phyloP scores from a whole-genome alignment of 306 rosid genomes.

The Medicago arabica region DNA sequence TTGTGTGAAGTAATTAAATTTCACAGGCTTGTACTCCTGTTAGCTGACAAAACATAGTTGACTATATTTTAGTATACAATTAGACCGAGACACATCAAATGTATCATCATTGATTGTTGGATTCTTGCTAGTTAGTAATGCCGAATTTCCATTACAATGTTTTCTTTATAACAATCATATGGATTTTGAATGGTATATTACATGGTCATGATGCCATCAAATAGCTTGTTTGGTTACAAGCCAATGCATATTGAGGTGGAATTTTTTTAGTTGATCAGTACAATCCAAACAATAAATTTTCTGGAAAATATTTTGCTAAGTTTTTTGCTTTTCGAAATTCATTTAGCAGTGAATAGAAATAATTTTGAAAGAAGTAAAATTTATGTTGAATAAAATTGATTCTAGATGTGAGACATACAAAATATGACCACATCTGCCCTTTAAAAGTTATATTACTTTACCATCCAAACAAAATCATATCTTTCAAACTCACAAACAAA shows the following conservation, averaged over 20 bases:
- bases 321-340: not conserved
- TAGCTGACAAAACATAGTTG: conserved; percentile 6
- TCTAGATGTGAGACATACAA: conserved; percentile 1
- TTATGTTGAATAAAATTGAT: not conserved
- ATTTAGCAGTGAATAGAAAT: not conserved
- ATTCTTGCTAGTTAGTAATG: not conserved
- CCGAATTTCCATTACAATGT: conserved; percentile 11
- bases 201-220: not conserved
- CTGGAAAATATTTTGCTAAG: no score
- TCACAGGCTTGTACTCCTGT: conserved; percentile 16
- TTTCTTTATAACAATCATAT: conserved; percentile 24
- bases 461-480: not conserved
- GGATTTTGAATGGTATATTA: not conserved
- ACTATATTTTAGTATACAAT: not conserved
- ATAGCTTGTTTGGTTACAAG: not conserved
- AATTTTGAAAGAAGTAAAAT: not conserved
- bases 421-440: not conserved
- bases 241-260: not conserved
- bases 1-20: not conserved
- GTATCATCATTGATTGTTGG: not conserved
- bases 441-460: not conserved
- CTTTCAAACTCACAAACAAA: not conserved
- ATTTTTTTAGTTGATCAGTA: not conserved
- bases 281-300: not conserved
- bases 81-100: conserved; percentile 2